A percentile compares a stretch with the other conserved stretches of the same genome.
Conservation (phyloP, 306 rosid species). For the Trifolium dubium region DNA sequence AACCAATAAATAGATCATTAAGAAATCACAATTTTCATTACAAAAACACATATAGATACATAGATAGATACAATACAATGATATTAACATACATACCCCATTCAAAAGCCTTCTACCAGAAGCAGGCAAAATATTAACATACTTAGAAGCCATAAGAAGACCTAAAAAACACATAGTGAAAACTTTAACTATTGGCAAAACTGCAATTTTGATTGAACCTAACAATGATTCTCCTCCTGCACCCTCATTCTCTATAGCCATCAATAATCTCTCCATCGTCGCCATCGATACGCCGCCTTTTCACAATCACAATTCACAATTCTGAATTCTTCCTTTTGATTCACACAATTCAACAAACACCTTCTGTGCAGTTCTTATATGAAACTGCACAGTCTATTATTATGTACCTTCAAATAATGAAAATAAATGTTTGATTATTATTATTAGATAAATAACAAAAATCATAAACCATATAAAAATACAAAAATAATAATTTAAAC, state of each 20-base stretch:
- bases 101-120: conserved; percentile 86
- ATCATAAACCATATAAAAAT: background rate
- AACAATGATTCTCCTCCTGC: conserved; percentile 70
- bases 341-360: background rate
- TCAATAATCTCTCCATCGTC: conserved; percentile 53
- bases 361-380: background rate
- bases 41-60: conserved; percentile 14
- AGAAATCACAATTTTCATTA: background rate
- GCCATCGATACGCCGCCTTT: conserved; percentile 21
- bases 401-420: background rate
- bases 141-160: conserved; percentile 94
- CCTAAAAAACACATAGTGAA: conserved; percentile 89
- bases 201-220: conserved; percentile 81
- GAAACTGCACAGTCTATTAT: conserved; percentile 3
- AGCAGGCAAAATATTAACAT: conserved; percentile 80
- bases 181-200: conserved; percentile 87
- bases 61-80: conserved; percentile 33
- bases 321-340: background rate
- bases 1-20: background rate
- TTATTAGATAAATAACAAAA: background rate
- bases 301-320: conserved; percentile 7
- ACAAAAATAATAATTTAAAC: background rate
- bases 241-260: conserved; percentile 36
- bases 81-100: conserved; percentile 63
- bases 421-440: background rate